Evolutionary conservation across 177 flowering plant species (phyloP).

Genomic region (Vitis hybrid): DNA sequence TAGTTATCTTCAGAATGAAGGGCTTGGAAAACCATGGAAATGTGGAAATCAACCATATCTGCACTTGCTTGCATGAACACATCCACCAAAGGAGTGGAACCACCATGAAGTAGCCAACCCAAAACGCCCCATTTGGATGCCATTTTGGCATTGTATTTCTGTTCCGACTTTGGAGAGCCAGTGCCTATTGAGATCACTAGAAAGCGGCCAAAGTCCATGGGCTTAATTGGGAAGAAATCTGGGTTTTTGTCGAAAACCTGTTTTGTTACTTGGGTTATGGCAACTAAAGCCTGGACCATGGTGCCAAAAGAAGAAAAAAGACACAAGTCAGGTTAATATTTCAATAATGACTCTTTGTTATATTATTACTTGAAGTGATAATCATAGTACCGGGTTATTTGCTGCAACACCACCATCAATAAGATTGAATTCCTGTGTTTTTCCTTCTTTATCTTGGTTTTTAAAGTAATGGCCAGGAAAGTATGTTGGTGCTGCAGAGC

Average conservation of each 20-base stretch:
- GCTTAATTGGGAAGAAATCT: conserved; percentile 23
- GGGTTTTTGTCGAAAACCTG: conserved; percentile 14
- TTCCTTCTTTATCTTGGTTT: conserved; percentile 23
- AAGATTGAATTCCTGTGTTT: conserved; percentile 33
- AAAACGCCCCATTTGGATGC: conserved; percentile 54
- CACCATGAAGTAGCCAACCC: conserved; percentile 32
- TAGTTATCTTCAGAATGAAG: conserved; percentile 37
- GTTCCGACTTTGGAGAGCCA: conserved; percentile 30
- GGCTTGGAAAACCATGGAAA: conserved; percentile 36
- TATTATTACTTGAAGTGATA: not conserved
- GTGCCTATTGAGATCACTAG: conserved; percentile 56
- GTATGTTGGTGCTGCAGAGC: conserved; percentile 50
- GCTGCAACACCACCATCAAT: conserved; percentile 50
- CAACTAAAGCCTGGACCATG: conserved; percentile 40
- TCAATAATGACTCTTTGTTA: too few species aligned
- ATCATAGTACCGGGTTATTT: conserved; percentile 37
- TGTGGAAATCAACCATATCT: conserved; percentile 49
- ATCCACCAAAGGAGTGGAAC: conserved; percentile 41
- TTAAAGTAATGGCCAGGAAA: conserved; percentile 37
- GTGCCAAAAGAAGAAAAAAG: too few species aligned
- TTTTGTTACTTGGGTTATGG: conserved; percentile 41
- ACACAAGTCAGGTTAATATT: too few species aligned
- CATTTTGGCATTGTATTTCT: conserved; percentile 26
- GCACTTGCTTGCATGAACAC: conserved; percentile 38
- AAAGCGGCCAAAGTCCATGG: conserved; percentile 30